Conservation (phyloP, 208 protist genomes). For the Trypanosoma theileri region DNA sequence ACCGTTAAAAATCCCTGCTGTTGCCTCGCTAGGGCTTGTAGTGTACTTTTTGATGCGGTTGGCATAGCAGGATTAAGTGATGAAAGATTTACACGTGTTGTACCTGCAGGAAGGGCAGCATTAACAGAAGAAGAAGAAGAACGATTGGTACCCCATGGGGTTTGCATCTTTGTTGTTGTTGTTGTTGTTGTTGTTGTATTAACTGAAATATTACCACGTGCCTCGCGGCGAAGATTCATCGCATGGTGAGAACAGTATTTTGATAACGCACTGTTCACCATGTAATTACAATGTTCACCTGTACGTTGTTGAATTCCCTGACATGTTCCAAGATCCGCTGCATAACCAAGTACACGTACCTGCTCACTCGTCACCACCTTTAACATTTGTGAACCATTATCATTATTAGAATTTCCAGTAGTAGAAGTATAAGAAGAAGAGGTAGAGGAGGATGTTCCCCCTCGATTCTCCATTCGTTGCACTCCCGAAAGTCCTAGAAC, state of each 20-base stretch:
- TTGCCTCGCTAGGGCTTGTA: constrained; percentile 3
- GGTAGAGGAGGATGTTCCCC: background rate
- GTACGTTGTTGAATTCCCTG: constrained; percentile 35
- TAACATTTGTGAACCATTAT: constrained; percentile 25
- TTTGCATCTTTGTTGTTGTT: background rate
- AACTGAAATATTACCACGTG: constrained; percentile 20
- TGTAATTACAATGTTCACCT: constrained; percentile 46
- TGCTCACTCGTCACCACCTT: constrained; percentile 37
- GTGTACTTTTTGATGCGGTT: background rate
- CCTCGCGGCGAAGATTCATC: constrained; percentile 43
- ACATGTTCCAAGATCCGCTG: constrained; percentile 64
- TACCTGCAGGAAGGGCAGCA: background rate
- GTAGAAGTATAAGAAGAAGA: background rate
- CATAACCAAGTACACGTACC: constrained; percentile 64
- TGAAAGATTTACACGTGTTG: constrained; percentile 3
- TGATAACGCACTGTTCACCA: constrained; percentile 52
- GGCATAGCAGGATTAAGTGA: background rate
- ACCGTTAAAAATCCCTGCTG: constrained; percentile 55
- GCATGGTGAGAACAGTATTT: constrained; percentile 57
- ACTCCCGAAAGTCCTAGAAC: constrained; percentile 63
- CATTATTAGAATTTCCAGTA: background rate
- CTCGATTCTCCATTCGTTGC: constrained; percentile 23
- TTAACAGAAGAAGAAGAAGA: background rate
- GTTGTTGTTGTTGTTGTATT: background rate
- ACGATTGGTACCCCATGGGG: background rate